Conservation (phyloP, 176 grass and related monocot genomes). For the Rhynchospora tenuis region DNA sequence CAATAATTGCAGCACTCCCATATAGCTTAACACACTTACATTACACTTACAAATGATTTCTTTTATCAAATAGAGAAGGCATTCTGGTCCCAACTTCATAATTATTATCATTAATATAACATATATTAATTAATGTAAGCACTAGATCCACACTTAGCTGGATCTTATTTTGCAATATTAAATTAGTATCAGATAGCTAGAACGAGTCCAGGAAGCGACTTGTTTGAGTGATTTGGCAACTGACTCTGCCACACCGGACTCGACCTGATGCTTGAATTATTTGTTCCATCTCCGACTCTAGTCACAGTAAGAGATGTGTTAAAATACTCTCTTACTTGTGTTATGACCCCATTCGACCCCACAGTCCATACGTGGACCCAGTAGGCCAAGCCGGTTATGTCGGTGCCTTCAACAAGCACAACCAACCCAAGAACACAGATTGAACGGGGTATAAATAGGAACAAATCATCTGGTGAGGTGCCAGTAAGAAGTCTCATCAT, state of each 20-base stretch:
- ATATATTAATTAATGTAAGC: background rate
- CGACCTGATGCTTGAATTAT: slow-evolving; percentile 17
- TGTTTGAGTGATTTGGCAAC: slow-evolving; percentile 29
- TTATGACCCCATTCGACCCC: slow-evolving; percentile 53
- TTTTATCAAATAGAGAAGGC: background rate
- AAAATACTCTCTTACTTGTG: slow-evolving; percentile 85
- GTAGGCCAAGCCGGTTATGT: slow-evolving; percentile 25
- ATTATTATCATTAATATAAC: background rate
- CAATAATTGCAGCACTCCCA: background rate
- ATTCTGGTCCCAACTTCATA: background rate
- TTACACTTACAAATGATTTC: background rate
- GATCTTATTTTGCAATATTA: background rate
- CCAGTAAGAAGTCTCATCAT: slow-evolving; percentile 87
- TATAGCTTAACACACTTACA: background rate
- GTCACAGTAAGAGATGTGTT: slow-evolving; percentile 92
- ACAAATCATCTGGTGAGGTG: slow-evolving; percentile 8
- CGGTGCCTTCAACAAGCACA: slow-evolving; percentile 74
- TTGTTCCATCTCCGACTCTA: slow-evolving; percentile 29
- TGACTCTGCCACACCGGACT: slow-evolving; percentile 54
- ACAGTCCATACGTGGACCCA: slow-evolving; percentile 97
- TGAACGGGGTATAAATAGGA: slow-evolving; percentile 39
- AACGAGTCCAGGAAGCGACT: slow-evolving; percentile 55
- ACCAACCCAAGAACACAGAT: slow-evolving; percentile 59
- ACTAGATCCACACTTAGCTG: background rate
- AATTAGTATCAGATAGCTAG: slow-evolving; percentile 46